Conservation (phyloP, 169 alveolate genomes). For the Cryptosporidium canis region DNA sequence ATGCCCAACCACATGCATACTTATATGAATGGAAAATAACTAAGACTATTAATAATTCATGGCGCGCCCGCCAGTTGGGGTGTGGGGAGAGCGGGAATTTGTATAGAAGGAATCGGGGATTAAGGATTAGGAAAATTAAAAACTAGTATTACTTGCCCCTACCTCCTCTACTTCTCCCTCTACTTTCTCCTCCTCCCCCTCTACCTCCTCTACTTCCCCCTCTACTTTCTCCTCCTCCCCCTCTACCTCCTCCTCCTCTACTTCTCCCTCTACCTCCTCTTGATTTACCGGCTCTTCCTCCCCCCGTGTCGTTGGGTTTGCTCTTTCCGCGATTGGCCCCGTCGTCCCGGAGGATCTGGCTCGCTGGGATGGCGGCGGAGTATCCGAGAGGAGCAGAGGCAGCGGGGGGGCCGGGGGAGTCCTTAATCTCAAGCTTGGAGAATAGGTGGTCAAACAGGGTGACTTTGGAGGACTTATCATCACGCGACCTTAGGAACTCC, state of each 20-base stretch:
- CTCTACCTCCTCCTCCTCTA: not conserved
- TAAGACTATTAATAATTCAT: too few relatives aligned
- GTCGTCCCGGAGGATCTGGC: too few relatives aligned
- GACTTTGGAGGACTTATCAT: not conserved
- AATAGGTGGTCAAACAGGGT: constrained; percentile 56
- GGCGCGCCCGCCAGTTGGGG: too few relatives aligned
- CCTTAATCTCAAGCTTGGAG: constrained; percentile 31
- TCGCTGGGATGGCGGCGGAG: too few relatives aligned
- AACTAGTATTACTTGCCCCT: too few relatives aligned
- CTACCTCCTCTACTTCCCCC: not conserved
- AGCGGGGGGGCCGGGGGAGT: not conserved
- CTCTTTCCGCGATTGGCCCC: too few relatives aligned
- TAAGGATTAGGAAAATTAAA: too few relatives aligned
- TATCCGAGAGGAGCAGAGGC: too few relatives aligned
- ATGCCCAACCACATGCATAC: too few relatives aligned
- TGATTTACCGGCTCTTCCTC: not conserved
- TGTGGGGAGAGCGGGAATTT: too few relatives aligned
- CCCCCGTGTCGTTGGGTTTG: not conserved
- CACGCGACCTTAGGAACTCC: constrained; percentile 9
- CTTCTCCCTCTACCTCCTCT: not conserved
- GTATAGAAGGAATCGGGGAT: too few relatives aligned
- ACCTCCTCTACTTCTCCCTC: not conserved
- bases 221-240: not conserved
- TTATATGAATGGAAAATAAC: too few relatives aligned
- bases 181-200: not conserved